phyloP scores from a whole-genome alignment of 1,284 basidiomycete genomes.

The Thecaphora thlaspeos region DNA sequence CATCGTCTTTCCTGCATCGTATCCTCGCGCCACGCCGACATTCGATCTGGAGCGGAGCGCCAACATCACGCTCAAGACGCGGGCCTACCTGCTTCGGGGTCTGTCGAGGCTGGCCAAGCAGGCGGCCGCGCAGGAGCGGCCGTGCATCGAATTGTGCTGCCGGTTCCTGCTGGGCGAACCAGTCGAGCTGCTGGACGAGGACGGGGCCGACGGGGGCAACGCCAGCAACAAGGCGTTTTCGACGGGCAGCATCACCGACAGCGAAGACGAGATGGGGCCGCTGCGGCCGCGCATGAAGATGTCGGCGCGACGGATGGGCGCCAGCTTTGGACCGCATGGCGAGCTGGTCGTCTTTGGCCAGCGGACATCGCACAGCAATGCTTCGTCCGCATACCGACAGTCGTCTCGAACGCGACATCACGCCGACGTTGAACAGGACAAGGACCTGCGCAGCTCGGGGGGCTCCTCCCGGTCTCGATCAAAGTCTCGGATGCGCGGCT shows the following conservation, averaged over 20 bases:
- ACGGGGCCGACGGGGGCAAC: constrained; percentile 3
- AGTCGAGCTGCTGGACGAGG: constrained; percentile 31
- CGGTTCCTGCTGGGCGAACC: constrained; percentile 44
- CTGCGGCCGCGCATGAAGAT: constrained; percentile 13
- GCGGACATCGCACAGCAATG: neutral
- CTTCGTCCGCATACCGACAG: too few relatives aligned
- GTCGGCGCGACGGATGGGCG: constrained; percentile 24
- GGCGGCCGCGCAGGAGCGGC: constrained; percentile 13
- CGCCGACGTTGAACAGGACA: too few relatives aligned
- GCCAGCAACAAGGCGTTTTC: neutral
- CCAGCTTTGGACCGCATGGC: constrained; percentile 33
- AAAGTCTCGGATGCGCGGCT: constrained; percentile 2
- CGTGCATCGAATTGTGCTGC: constrained; percentile 40
- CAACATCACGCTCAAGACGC: constrained; percentile 45
- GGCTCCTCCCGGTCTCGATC: constrained; percentile 11
- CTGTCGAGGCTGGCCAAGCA: constrained; percentile 23
- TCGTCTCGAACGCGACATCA: too few relatives aligned
- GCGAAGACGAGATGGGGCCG: neutral
- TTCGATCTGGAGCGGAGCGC: constrained; percentile 53
- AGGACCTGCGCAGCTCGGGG: too few relatives aligned
- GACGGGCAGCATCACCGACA: neutral
- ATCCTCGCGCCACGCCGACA: constrained; percentile 40
- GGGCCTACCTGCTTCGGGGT: constrained; percentile 42
- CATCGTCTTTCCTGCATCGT: constrained; percentile 43
- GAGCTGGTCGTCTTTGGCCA: constrained; percentile 31